These are phyloP conservation scores for Penicillium canescens DNA, from an alignment of 495 filamentous ascomycete genomes.

Conservation along the genomic window DNA sequence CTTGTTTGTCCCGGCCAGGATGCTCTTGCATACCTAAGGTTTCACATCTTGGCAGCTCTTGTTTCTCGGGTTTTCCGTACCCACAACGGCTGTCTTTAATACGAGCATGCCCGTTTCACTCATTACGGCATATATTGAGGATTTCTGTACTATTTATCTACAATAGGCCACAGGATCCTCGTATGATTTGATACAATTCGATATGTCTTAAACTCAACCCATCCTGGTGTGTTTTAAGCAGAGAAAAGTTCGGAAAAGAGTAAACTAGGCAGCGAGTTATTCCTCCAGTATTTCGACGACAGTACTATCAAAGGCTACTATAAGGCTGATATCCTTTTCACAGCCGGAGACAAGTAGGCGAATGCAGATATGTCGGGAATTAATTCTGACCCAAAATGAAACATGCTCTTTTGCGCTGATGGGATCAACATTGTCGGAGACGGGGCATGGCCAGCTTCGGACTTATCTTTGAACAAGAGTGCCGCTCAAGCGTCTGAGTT, in stretches of 20 bases:
- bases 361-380: neutral
- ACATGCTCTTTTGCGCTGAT: neutral
- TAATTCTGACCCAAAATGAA: neutral
- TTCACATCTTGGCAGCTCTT: too few species aligned
- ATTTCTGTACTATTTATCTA: neutral
- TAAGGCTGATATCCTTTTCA: neutral
- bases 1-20: too few species aligned
- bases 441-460: neutral
- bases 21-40: too few species aligned
- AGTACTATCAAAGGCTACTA: neutral
- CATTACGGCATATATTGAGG: neutral
- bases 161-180: neutral
- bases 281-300: neutral
- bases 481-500: neutral
- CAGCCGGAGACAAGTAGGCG: neutral
- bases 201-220: neutral
- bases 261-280: neutral
- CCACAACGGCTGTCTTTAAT: neutral
- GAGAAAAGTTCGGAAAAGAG: neutral
- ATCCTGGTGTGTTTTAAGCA: neutral
- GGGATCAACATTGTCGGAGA: neutral
- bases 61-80: too few species aligned
- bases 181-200: neutral
- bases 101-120: neutral
- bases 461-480: neutral